Evolutionary conservation across 1,284 basidiomycete genomes (phyloP).

Genomic region (Fomitiporia mediterranea): DNA sequence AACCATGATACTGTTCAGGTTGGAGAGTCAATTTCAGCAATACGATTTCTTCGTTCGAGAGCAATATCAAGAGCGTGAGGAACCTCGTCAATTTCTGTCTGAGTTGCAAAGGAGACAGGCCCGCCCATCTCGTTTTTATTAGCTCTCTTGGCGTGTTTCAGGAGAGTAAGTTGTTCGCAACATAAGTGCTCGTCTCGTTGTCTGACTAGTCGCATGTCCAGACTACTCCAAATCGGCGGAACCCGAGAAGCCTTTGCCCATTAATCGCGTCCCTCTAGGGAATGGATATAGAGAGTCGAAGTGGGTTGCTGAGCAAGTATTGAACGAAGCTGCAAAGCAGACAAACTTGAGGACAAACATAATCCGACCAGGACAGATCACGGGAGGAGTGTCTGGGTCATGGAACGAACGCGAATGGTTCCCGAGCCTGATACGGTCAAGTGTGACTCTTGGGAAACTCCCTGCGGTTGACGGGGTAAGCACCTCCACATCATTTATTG

Average conservation of each 20-base stretch:
- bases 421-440: constrained; percentile 17
- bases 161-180: background rate
- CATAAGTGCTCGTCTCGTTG: background rate
- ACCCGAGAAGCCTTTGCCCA: constrained; percentile 3
- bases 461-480: constrained; percentile 23
- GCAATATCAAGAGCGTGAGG: constrained; percentile 35
- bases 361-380: constrained; percentile 18
- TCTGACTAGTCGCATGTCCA: background rate
- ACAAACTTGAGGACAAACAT: constrained; percentile 23
- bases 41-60: constrained; percentile 32
- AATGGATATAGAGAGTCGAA: constrained; percentile 57
- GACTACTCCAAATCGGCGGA: background rate
- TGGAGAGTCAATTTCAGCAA: constrained; percentile 43
- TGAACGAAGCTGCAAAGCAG: constrained; percentile 22
- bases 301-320: constrained; percentile 41
- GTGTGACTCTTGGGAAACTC: constrained; percentile 11
- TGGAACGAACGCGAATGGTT: constrained; percentile 20
- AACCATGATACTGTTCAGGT: constrained; percentile 26
- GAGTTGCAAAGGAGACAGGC: constrained; percentile 22
- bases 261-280: constrained; percentile 10
- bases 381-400: constrained; percentile 2
- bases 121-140: constrained; percentile 22
- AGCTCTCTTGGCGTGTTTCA: constrained; percentile 20
- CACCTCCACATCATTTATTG: background rate
- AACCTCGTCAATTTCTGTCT: constrained; percentile 29